A percentile compares a stretch with the other conserved stretches of the same genome.
These are phyloP conservation scores for Fusarium fujikuroi DNA, from an alignment of 2,329 filamentous ascomycete genomes.

Conservation along the genomic window DNA sequence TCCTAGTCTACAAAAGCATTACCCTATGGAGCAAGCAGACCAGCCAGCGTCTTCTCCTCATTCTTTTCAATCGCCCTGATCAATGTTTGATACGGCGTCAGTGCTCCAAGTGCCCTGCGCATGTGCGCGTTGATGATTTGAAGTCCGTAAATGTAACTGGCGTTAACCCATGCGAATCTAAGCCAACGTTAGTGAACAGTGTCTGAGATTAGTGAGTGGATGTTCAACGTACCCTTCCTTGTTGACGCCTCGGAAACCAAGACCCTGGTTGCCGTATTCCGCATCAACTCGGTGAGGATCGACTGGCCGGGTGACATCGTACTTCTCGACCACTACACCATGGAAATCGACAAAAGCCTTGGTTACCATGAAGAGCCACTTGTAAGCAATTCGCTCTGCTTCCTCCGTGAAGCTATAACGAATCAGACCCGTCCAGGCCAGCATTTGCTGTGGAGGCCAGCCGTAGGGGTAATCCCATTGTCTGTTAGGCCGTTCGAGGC, in stretches of 20 bases:
- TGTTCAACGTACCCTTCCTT: slow-evolving; percentile 79
- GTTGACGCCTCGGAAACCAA: slow-evolving; percentile 94
- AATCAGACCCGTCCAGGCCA: slow-evolving; percentile 93
- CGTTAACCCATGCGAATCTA: slow-evolving; percentile 99
- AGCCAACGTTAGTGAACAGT: slow-evolving; percentile 43
- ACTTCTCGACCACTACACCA: slow-evolving; percentile 98
- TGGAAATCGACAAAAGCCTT: slow-evolving; percentile 99
- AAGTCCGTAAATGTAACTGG: slow-evolving; percentile 94
- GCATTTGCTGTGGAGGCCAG: slow-evolving; percentile 98
- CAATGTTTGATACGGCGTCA: slow-evolving; percentile 88
- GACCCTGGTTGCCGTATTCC: slow-evolving; percentile 96
- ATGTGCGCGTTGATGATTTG: slow-evolving; percentile 90
- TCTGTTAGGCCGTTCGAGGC: slow-evolving; percentile 86
- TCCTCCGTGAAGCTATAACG: slow-evolving; percentile 93
- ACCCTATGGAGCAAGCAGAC: slow-evolving; percentile 47
- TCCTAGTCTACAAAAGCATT: slow-evolving; percentile 12
- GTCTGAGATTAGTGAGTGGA: not conserved
- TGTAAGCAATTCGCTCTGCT: slow-evolving; percentile 89
- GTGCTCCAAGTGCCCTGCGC: slow-evolving; percentile 85
- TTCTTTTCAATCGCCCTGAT: slow-evolving; percentile 71
- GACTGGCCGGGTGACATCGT: slow-evolving; percentile 90
- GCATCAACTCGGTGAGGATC: slow-evolving; percentile 95
- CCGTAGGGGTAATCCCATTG: slow-evolving; percentile 99
- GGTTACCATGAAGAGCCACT: slow-evolving; percentile 98
- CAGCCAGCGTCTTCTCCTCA: slow-evolving; percentile 63